These are phyloP conservation scores for Ogataea siamensis DNA, from an alignment of 805 yeast species.

Conservation along the genomic window DNA sequence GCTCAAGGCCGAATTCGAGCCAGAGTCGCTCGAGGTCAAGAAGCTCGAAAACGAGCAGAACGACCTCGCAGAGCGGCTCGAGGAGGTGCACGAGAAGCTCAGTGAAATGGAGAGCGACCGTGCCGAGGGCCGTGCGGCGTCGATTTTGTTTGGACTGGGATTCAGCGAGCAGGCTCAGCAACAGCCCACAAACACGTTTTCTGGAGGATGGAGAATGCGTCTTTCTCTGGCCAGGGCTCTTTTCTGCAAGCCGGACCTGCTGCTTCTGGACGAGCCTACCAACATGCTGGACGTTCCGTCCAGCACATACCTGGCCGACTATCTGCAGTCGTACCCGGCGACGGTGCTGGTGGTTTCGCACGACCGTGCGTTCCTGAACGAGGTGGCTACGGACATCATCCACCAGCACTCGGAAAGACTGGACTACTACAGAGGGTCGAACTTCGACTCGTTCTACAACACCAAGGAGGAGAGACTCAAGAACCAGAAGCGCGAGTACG, in stretches of 20 bases:
- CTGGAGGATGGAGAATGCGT: constrained; percentile 99
- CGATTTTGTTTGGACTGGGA: constrained; percentile 89
- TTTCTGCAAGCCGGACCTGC: constrained; percentile 93
- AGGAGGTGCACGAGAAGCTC: constrained; percentile 77
- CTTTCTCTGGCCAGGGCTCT: constrained; percentile 95
- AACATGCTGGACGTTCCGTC: constrained; percentile 99
- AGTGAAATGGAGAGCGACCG: constrained; percentile 95
- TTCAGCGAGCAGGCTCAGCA: constrained; percentile 85
- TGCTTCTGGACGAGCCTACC: constrained; percentile 96
- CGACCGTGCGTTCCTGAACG: constrained; percentile 95
- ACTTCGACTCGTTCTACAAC: constrained; percentile 88
- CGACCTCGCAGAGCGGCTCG: constrained; percentile 75
- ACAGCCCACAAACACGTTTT: constrained; percentile 82
- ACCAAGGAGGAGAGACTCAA: constrained; percentile 95
- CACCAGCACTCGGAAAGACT: constrained; percentile 97
- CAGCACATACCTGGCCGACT: constrained; percentile 87
- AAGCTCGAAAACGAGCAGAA: constrained; percentile 87
- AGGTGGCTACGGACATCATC: constrained; percentile 96
- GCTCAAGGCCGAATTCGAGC: constrained; percentile 69
- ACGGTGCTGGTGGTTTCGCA: constrained; percentile 96
- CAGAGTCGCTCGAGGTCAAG: constrained; percentile 67
- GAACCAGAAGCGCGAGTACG: constrained; percentile 92
- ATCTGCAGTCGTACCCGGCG: constrained; percentile 84
- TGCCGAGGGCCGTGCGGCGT: constrained; percentile 96
- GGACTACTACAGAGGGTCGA: constrained; percentile 91